A percentile compares a stretch with the other conserved stretches of the same genome.
Evolutionary conservation across 768 basidiomycete species (phyloP).

Genomic region (Rhodotorula diobovata): DNA sequence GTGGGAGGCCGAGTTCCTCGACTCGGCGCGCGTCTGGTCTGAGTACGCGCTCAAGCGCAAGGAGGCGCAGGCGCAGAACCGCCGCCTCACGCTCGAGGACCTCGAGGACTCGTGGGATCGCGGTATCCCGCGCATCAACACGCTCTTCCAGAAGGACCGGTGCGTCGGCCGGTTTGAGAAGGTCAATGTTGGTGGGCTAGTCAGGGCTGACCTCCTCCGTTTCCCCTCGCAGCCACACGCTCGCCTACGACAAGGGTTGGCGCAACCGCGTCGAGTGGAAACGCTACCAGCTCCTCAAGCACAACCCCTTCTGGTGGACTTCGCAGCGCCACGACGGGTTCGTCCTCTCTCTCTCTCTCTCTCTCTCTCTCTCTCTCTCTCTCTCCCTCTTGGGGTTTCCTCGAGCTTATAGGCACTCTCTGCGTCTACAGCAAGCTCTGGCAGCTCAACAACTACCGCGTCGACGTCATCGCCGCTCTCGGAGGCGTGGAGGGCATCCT

Average conservation of each 20-base stretch:
- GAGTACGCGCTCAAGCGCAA: conserved; percentile 99
- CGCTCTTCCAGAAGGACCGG: conserved; percentile 92
- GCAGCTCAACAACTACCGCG: conserved; percentile 97
- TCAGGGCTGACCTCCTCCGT: neutral
- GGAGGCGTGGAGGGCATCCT: conserved; percentile 79
- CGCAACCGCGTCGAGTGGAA: conserved; percentile 97
- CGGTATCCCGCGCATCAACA: conserved; percentile 97
- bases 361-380: conserved; percentile 74
- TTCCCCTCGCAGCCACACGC: conserved; percentile 67
- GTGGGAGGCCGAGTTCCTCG: conserved; percentile 76
- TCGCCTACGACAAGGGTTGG: conserved; percentile 99
- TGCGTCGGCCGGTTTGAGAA: no score
- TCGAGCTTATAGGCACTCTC: no score
- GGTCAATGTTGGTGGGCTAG: no score
- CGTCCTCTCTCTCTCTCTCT: conserved; percentile 50
- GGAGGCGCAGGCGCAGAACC: conserved; percentile 98
- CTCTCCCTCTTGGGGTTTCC: conserved; percentile 59
- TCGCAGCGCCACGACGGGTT: conserved; percentile 65
- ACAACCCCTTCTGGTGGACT: conserved; percentile 93
- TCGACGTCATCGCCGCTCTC: conserved; percentile 96
- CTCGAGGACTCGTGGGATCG: conserved; percentile 98
- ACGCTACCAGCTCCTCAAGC: conserved; percentile 84
- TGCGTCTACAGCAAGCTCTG: conserved; percentile 62
- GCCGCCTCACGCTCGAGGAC: conserved; percentile 92
- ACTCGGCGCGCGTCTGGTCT: conserved; percentile 97